phyloP scores from a whole-genome alignment of 1,284 basidiomycete genomes.

The Moesziomyces antarcticus region DNA sequence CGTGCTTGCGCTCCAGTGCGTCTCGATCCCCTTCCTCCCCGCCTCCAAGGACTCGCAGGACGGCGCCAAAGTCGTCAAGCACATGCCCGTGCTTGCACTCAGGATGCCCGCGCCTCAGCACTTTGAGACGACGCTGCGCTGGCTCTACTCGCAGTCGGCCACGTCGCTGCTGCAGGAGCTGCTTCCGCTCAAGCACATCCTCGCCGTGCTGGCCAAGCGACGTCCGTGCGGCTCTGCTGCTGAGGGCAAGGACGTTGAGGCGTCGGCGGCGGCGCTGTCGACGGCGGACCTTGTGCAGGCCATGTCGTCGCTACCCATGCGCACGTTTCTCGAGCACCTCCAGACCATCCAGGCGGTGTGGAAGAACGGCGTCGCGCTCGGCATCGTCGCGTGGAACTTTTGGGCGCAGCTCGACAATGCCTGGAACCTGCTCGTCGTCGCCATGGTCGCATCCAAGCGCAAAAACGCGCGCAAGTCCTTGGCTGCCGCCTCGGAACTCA shows the following conservation, averaged over 20 bases:
- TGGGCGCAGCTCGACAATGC: conserved; percentile 42
- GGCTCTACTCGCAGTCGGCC: conserved; percentile 40
- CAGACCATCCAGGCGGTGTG: conserved; percentile 42
- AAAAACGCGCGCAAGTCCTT: conserved; percentile 2
- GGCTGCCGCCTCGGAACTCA: conserved; percentile 7
- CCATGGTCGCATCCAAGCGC: conserved; percentile 26
- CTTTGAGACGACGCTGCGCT: conserved; percentile 36
- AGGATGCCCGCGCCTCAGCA: conserved; percentile 24
- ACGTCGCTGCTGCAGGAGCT: conserved; percentile 37
- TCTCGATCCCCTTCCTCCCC: conserved; percentile 44
- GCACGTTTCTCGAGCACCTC: conserved; percentile 25
- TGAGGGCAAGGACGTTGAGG: too few species aligned
- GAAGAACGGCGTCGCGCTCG: conserved; percentile 51
- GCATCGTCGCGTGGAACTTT: conserved; percentile 34
- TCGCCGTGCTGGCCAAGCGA: conserved; percentile 19
- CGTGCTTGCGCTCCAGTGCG: conserved; percentile 46
- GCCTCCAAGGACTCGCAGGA: conserved; percentile 3
- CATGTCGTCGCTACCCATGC: conserved; percentile 34
- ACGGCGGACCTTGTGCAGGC: conserved; percentile 27
- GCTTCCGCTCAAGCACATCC: conserved; percentile 37
- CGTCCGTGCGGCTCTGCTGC: background rate
- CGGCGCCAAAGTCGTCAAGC: conserved; percentile 7
- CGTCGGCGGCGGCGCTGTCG: conserved; percentile 5
- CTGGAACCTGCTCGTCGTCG: conserved; percentile 36
- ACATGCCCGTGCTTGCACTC: conserved; percentile 30